Evolutionary conservation across 1,284 basidiomycete species (phyloP).

Genomic region (Ustilago shanxiensis): DNA sequence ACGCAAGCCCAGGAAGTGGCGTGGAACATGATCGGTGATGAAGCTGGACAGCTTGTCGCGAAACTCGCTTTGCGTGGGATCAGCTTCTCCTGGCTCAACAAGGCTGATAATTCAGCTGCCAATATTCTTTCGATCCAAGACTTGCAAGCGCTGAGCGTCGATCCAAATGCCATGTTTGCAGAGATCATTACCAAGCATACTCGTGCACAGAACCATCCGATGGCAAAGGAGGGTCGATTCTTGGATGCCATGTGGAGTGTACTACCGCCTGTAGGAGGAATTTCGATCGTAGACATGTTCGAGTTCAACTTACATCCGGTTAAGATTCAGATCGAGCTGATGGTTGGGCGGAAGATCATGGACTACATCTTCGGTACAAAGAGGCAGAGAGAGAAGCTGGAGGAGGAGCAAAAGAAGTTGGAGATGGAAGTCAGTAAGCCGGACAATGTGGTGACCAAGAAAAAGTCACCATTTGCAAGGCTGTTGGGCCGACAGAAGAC

Average conservation of each 20-base stretch:
- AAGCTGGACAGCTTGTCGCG: slow-evolving; percentile 79
- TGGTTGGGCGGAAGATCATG: slow-evolving; percentile 84
- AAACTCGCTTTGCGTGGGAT: slow-evolving; percentile 86
- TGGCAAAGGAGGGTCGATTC: slow-evolving; percentile 63
- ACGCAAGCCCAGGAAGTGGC: slow-evolving; percentile 88
- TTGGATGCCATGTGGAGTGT: slow-evolving; percentile 64
- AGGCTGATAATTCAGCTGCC: slow-evolving; percentile 88
- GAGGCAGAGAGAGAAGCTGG: slow-evolving; percentile 50
- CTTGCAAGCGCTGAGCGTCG: slow-evolving; percentile 86
- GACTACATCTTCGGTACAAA: slow-evolving; percentile 81
- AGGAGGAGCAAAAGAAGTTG: slow-evolving; percentile 45
- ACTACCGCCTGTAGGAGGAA: slow-evolving; percentile 84
- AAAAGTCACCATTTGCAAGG: slow-evolving; percentile 51
- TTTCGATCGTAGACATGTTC: slow-evolving; percentile 88
- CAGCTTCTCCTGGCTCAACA: slow-evolving; percentile 85
- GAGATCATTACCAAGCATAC: slow-evolving; percentile 83
- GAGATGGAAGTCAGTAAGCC: slow-evolving; percentile 19
- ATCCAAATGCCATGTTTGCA: slow-evolving; percentile 84
- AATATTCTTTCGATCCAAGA: slow-evolving; percentile 84
- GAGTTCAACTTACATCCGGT: slow-evolving; percentile 84
- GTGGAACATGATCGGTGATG: slow-evolving; percentile 90
- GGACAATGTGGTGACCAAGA: slow-evolving; percentile 24
- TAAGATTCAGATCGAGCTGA: slow-evolving; percentile 81
- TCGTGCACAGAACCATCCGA: slow-evolving; percentile 47
- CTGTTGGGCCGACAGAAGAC: slow-evolving; percentile 34